These are phyloP conservation scores for Pyrus communis DNA, from an alignment of 306 rosid species.

Conservation along the genomic window DNA sequence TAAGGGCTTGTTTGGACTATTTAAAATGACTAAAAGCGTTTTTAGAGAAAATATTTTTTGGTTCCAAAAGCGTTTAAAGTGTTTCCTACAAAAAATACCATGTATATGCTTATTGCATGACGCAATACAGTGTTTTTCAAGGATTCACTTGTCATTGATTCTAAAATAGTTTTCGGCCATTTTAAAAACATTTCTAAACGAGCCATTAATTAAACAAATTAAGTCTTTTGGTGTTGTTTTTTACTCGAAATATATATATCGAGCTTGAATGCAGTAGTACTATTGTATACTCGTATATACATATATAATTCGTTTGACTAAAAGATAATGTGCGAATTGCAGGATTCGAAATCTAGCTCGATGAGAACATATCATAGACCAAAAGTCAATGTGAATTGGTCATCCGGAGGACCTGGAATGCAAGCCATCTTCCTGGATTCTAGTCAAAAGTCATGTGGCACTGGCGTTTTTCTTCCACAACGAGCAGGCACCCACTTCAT, in stretches of 20 bases:
- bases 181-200: no score
- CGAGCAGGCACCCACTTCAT: conserved; percentile 29
- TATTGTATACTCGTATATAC: not conserved
- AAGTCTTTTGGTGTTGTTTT: not conserved
- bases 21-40: no score
- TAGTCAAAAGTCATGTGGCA: conserved; percentile 47
- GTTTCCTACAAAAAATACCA: fast-evolving
- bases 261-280: not conserved
- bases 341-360: conserved; percentile 26
- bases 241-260: no score
- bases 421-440: conserved; percentile 66
- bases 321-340: not conserved
- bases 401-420: conserved; percentile 62
- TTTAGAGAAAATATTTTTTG: no score
- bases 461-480: conserved; percentile 85
- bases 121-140: no score
- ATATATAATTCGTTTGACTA: no score
- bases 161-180: no score
- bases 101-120: no score
- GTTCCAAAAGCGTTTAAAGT: no score
- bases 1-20: no score
- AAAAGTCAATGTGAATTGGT: conserved; percentile 18
- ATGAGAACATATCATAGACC: conserved; percentile 17
- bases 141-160: no score
- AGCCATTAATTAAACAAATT: no score